Conservation (phyloP, 495 filamentous ascomycete species). For the Tuber brumale region DNA sequence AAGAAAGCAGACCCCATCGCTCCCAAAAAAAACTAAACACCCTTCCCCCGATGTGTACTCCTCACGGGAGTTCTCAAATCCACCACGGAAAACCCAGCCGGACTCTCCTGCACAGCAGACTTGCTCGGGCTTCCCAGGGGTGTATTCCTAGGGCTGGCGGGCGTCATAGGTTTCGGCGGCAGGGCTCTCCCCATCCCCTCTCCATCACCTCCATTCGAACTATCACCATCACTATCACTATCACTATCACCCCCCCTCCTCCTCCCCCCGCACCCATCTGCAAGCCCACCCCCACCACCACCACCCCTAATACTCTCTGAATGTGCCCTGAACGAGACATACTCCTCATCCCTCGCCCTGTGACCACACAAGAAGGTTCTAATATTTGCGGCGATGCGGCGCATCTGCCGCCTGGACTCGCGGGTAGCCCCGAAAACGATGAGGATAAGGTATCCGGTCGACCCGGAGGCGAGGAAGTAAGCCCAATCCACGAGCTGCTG, state of each 20-base stretch:
- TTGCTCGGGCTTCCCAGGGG: constrained; percentile 12
- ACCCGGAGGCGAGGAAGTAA: constrained; percentile 33
- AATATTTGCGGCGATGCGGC: constrained; percentile 12
- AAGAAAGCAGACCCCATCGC: neutral
- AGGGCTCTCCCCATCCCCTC: constrained; percentile 9
- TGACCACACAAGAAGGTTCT: constrained; percentile 6
- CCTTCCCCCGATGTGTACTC: neutral
- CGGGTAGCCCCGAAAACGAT: constrained; percentile 31
- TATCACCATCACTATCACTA: neutral
- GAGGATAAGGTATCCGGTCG: constrained; percentile 34
- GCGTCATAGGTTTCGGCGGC: constrained; percentile 27
- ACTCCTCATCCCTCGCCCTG: constrained; percentile 18
- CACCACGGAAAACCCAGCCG: constrained; percentile 18
- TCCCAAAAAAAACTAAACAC: neutral
- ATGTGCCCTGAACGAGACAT: constrained; percentile 19
- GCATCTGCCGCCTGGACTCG: constrained; percentile 25
- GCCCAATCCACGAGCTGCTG: constrained; percentile 33
- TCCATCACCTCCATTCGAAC: constrained; percentile 5
- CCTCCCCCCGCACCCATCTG: neutral
- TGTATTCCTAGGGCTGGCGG: constrained; percentile 13
- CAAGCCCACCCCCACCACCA: neutral
- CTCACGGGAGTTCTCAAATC: constrained; percentile 22
- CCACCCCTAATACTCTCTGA: neutral
- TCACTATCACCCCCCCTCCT: constrained; percentile 12
- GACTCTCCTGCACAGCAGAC: neutral